These are phyloP conservation scores for Penicillium brevicompactum DNA, from an alignment of 2,329 filamentous ascomycete genomes.

Conservation along the genomic window DNA sequence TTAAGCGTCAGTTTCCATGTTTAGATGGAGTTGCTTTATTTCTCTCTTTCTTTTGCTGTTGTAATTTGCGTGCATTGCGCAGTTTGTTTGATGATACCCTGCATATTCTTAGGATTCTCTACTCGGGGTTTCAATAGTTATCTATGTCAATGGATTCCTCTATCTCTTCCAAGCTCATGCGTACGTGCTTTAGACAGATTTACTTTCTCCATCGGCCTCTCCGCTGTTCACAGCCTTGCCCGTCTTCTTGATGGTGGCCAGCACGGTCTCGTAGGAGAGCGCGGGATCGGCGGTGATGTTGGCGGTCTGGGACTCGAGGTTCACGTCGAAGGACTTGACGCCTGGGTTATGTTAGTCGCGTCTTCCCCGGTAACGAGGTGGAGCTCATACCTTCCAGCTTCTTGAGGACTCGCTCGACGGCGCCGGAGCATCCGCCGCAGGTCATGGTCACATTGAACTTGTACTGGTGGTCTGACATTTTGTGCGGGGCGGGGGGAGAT, in stretches of 20 bases:
- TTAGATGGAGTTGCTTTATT: not conserved
- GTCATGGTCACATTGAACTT: conserved; percentile 93
- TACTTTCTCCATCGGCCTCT: conserved; percentile 46
- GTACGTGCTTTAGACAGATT: conserved; percentile 33
- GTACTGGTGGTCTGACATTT: conserved; percentile 82
- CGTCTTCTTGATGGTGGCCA: conserved; percentile 90
- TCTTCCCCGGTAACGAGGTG: not conserved
- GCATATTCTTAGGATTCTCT: conserved; percentile 18
- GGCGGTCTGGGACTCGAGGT: conserved; percentile 82
- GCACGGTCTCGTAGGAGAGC: conserved; percentile 77
- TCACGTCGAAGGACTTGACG: conserved; percentile 83
- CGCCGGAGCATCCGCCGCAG: conserved; percentile 95
- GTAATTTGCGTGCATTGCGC: conserved; percentile 6
- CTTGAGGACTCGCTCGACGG: conserved; percentile 86
- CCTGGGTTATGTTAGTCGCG: conserved; percentile 53
- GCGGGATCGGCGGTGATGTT: conserved; percentile 70
- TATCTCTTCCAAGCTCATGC: not conserved
- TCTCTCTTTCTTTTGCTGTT: not conserved
- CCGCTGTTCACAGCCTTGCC: conserved; percentile 83
- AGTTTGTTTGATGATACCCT: conserved; percentile 28
- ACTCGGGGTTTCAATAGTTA: conserved; percentile 5
- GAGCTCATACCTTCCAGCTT: conserved; percentile 77
- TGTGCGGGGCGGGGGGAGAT: conserved; percentile 6
- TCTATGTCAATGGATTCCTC: not conserved
- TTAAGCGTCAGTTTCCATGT: conserved; percentile 17